A percentile compares a stretch with the other conserved stretches of the same genome.
Conservation (phyloP, 2,329 filamentous ascomycete genomes). For the Ophiognomonia clavigignenti-juglandacearum region DNA sequence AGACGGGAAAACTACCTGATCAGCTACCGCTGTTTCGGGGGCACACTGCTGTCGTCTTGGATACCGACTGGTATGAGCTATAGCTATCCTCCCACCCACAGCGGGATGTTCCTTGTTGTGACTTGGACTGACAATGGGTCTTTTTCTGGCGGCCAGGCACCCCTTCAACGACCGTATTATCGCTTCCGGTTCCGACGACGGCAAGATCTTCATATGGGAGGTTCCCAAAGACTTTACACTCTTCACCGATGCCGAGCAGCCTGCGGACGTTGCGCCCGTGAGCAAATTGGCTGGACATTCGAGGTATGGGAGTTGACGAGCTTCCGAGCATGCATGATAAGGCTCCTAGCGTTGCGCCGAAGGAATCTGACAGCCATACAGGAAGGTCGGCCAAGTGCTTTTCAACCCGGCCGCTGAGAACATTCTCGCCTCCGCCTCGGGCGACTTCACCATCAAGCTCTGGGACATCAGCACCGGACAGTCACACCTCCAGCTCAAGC, state of each 20-base stretch:
- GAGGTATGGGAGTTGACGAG: slow-evolving; percentile 49
- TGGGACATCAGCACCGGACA: slow-evolving; percentile 87
- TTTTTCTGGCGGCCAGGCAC: slow-evolving; percentile 54
- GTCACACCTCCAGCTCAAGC: slow-evolving; percentile 70
- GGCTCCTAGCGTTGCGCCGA: background rate
- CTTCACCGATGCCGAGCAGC: slow-evolving; percentile 78
- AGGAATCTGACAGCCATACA: slow-evolving; percentile 31
- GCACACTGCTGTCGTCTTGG: slow-evolving; percentile 90
- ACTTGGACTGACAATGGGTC: background rate
- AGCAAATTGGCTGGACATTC: slow-evolving; percentile 82
- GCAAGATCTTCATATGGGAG: slow-evolving; percentile 95
- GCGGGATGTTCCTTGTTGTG: background rate
- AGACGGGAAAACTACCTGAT: slow-evolving; percentile 87
- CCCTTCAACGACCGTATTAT: slow-evolving; percentile 93
- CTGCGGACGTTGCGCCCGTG: slow-evolving; percentile 73
- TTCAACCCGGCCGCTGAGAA: slow-evolving; percentile 97
- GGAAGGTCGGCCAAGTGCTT: slow-evolving; percentile 95
- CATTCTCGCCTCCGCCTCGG: slow-evolving; percentile 89
- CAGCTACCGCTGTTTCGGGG: slow-evolving; percentile 92
- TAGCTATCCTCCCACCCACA: background rate
- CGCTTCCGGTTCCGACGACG: slow-evolving; percentile 92
- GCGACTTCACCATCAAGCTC: slow-evolving; percentile 90
- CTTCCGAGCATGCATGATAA: background rate
- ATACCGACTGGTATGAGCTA: slow-evolving; percentile 83
- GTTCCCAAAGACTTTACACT: slow-evolving; percentile 85